Evolutionary conservation across 1,284 basidiomycete genomes (phyloP).

Genomic region (Ceratobasidium sp.): DNA sequence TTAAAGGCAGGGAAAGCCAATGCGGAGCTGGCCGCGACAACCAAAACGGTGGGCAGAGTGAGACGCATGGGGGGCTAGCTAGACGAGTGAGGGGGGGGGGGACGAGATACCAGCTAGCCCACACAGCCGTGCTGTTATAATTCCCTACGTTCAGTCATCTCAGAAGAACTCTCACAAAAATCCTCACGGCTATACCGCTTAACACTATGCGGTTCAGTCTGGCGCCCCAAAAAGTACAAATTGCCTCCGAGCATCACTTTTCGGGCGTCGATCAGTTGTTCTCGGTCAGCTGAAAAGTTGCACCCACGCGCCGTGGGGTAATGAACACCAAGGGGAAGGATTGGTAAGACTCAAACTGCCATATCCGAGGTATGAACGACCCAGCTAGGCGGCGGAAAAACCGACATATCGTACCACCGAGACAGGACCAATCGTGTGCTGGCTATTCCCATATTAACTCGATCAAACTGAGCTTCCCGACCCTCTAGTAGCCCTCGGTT

Average conservation of each 20-base stretch:
- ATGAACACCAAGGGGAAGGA: too few relatives aligned
- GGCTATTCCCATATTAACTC: not conserved
- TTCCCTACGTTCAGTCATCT: too few relatives aligned
- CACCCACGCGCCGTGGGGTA: too few relatives aligned
- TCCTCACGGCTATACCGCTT: not conserved
- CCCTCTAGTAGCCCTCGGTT: too few relatives aligned
- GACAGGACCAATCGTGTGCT: not conserved
- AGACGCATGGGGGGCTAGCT: not conserved
- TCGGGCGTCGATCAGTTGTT: not conserved
- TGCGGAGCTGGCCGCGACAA: not conserved
- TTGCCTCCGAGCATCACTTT: not conserved
- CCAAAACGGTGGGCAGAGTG: not conserved
- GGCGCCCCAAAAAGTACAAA: not conserved
- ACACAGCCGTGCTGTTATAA: too few relatives aligned
- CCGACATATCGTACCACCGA: not conserved
- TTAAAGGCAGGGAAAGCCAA: slow-evolving; percentile 17
- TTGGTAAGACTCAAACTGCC: not conserved
- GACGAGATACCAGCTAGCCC: too few relatives aligned
- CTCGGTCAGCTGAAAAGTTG: not conserved
- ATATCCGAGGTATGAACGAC: not conserved
- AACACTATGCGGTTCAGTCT: not conserved
- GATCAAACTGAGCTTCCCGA: not conserved
- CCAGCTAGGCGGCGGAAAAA: not conserved
- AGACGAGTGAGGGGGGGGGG: not conserved
- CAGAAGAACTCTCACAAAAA: too few relatives aligned